These are phyloP conservation scores for Monosporascus sp. DNA, from an alignment of 2,329 filamentous ascomycete species.

Conservation along the genomic window DNA sequence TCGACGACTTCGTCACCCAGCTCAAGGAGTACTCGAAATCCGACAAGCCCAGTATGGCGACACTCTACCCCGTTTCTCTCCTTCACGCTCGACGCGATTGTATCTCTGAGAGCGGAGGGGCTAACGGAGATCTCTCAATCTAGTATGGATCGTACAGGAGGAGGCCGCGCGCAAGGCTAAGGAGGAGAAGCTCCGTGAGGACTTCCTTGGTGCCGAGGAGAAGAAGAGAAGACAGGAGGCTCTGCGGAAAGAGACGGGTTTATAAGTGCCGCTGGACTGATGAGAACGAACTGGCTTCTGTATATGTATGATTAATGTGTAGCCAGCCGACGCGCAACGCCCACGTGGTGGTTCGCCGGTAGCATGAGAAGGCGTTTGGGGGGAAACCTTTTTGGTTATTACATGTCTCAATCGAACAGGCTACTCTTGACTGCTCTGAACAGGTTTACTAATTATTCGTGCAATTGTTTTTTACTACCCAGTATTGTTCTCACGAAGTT, in stretches of 20 bases:
- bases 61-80: not conserved
- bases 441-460: too few relatives aligned
- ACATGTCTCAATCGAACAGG: not conserved
- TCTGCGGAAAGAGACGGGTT: constrained; percentile 32
- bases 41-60: constrained; percentile 75
- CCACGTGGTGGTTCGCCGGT: not conserved
- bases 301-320: not conserved
- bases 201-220: constrained; percentile 31
- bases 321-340: not conserved
- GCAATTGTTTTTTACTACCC: not conserved
- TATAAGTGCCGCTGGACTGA: constrained; percentile 1
- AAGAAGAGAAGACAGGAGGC: constrained; percentile 34
- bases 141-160: constrained; percentile 42
- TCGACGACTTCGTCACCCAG: constrained; percentile 78
- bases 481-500: constrained; percentile 13
- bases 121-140: constrained; percentile 4
- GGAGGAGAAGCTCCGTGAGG: constrained; percentile 29
- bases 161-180: constrained; percentile 31
- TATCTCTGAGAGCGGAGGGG: not conserved
- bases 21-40: constrained; percentile 88
- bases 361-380: not conserved
- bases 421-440: not conserved
- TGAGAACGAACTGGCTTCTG: too few relatives aligned
- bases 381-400: not conserved
- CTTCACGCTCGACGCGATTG: not conserved